Conservation (phyloP, 257 asterid genomes). For the Linaria vulgaris region DNA sequence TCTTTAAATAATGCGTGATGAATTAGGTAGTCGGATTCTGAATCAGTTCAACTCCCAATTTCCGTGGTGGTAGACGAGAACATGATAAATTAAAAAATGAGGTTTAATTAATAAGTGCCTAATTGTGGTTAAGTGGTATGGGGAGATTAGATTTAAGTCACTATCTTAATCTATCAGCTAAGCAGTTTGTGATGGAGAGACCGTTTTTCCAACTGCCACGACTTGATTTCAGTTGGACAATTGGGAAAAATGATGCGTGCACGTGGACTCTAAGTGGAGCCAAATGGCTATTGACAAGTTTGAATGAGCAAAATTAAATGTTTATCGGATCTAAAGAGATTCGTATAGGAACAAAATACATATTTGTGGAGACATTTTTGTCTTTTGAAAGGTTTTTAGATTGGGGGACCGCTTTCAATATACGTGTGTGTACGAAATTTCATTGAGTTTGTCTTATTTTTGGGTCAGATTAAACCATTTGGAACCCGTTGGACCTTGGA, state of each 20-base stretch:
- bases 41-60: conserved; percentile 4
- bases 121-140: background rate
- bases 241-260: background rate
- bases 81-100: background rate
- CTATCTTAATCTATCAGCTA: background rate
- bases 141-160: conserved; percentile 3
- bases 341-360: too few relatives aligned
- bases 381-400: too few relatives aligned
- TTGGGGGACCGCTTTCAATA: too few relatives aligned
- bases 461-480: too few relatives aligned
- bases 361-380: too few relatives aligned
- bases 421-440: too few relatives aligned
- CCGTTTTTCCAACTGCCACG: too few relatives aligned
- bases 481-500: too few relatives aligned
- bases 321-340: too few relatives aligned
- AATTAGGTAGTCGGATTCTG: background rate
- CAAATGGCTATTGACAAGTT: background rate
- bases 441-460: too few relatives aligned
- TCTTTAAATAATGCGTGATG: background rate
- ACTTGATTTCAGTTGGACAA: background rate
- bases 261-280: background rate
- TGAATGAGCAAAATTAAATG: background rate
- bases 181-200: background rate
- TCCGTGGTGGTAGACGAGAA: background rate
- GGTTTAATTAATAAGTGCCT: background rate